These are phyloP conservation scores for Vanderwaltozyma yarrowii DNA, from an alignment of 805 yeast species.

Conservation along the genomic window DNA sequence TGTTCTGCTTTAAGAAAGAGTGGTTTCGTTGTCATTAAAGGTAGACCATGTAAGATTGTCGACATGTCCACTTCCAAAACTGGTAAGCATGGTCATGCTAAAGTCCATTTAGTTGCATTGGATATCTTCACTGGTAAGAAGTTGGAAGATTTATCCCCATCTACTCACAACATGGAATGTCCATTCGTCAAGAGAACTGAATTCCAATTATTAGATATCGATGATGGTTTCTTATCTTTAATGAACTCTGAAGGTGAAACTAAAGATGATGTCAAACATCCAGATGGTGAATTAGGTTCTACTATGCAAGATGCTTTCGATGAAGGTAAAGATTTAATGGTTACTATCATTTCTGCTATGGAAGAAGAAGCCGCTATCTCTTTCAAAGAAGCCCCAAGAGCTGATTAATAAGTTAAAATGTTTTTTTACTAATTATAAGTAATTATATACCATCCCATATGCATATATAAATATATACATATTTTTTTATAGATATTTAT, in stretches of 20 bases:
- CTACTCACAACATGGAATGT: conserved; percentile 99
- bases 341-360: conserved; percentile 95
- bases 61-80: conserved; percentile 99
- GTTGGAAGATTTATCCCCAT: conserved; percentile 98
- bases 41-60: conserved; percentile 98
- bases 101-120: conserved; percentile 96
- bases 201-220: conserved; percentile 92
- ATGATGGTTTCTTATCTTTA: conserved; percentile 91
- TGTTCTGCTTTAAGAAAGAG: conserved; percentile 99
- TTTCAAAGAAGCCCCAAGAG: conserved; percentile 93
- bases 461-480: neutral
- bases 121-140: conserved; percentile 98
- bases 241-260: conserved; percentile 95
- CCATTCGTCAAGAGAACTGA: conserved; percentile 93
- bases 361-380: conserved; percentile 98
- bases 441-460: neutral
- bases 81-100: conserved; percentile 99
- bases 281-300: conserved; percentile 96
- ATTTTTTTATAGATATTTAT: neutral
- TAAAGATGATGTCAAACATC: conserved; percentile 96
- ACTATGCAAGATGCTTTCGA: conserved; percentile 84
- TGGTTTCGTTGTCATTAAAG: conserved; percentile 96
- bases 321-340: conserved; percentile 92
- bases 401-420: conserved; percentile 21
- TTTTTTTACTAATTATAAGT: neutral